phyloP scores from a whole-genome alignment of 164 flowering plant species.

The Chloranthus sessilifolius region DNA sequence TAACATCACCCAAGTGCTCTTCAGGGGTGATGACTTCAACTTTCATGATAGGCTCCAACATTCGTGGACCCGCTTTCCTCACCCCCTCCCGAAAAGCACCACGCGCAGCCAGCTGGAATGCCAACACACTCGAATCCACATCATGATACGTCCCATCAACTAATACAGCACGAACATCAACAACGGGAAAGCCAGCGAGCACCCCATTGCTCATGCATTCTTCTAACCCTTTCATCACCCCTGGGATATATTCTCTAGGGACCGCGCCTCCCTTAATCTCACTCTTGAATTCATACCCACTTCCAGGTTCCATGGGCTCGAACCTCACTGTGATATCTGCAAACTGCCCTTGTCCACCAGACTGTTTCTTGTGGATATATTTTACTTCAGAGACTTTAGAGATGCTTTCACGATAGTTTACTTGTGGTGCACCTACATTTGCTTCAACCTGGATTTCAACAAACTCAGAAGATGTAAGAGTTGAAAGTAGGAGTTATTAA shows the following conservation, averaged over 20 bases:
- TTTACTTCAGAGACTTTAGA: conserved; percentile 69
- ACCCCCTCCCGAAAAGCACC: conserved; percentile 93
- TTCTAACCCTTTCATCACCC: conserved; percentile 91
- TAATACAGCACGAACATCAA: conserved; percentile 81
- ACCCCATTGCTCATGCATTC: conserved; percentile 90
- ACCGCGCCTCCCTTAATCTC: conserved; percentile 96
- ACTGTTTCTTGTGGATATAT: conserved; percentile 92
- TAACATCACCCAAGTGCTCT: conserved; percentile 98
- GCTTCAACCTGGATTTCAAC: conserved; percentile 73
- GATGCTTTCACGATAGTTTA: conserved; percentile 94
- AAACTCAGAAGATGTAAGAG: conserved; percentile 14
- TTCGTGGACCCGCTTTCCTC: conserved; percentile 69
- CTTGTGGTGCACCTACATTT: conserved; percentile 98
- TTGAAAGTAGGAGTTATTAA: not conserved
- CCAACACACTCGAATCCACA: conserved; percentile 96
- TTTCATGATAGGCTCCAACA: conserved; percentile 96
- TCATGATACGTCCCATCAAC: conserved; percentile 93
- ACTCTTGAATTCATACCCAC: conserved; percentile 92
- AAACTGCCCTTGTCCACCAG: conserved; percentile 98
- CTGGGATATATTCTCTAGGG: conserved; percentile 92
- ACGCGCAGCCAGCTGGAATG: conserved; percentile 92
- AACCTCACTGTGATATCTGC: conserved; percentile 78
- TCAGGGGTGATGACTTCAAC: conserved; percentile 97
- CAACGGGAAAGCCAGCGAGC: conserved; percentile 93
- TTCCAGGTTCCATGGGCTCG: conserved; percentile 70